These are phyloP conservation scores for Fragilaria crotonensis DNA, from an alignment of 108 stramenopile genomes.

Conservation along the genomic window DNA sequence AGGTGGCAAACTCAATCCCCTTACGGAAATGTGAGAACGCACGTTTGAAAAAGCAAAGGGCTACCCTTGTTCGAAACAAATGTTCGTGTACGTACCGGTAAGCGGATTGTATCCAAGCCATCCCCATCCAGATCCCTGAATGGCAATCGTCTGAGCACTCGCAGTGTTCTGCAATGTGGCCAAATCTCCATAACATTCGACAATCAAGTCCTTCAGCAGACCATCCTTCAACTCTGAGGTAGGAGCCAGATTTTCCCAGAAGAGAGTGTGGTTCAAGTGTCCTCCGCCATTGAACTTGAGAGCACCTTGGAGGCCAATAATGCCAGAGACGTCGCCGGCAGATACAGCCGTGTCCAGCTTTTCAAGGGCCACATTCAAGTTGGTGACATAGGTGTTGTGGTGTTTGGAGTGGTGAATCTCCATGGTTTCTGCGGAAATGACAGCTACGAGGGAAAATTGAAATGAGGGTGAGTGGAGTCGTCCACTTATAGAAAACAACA, in stretches of 20 bases:
- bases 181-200: constrained; percentile 70
- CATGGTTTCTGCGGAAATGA: constrained; percentile 91
- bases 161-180: constrained; percentile 78
- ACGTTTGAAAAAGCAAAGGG: not conserved
- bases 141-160: constrained; percentile 74
- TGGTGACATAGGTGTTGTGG: constrained; percentile 86
- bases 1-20: constrained; percentile 75
- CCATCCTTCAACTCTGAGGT: constrained; percentile 23
- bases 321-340: constrained; percentile 64
- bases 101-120: constrained; percentile 93
- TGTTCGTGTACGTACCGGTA: constrained; percentile 28
- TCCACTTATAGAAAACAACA: too few relatives aligned
- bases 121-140: constrained; percentile 99
- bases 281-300: constrained; percentile 99
- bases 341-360: constrained; percentile 76
- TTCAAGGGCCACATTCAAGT: constrained; percentile 83
- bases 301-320: constrained; percentile 73
- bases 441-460: constrained; percentile 25
- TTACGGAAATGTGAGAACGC: constrained; percentile 17
- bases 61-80: not conserved
- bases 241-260: constrained; percentile 79
- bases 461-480: not conserved
- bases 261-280: constrained; percentile 95
- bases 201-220: constrained; percentile 61
- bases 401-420: constrained; percentile 92